Evolutionary conservation across 2,329 filamentous ascomycete species (phyloP), one percentile per base, ranked within the genome.

Genomic region (Phialemoniopsis sp.): DNA sequence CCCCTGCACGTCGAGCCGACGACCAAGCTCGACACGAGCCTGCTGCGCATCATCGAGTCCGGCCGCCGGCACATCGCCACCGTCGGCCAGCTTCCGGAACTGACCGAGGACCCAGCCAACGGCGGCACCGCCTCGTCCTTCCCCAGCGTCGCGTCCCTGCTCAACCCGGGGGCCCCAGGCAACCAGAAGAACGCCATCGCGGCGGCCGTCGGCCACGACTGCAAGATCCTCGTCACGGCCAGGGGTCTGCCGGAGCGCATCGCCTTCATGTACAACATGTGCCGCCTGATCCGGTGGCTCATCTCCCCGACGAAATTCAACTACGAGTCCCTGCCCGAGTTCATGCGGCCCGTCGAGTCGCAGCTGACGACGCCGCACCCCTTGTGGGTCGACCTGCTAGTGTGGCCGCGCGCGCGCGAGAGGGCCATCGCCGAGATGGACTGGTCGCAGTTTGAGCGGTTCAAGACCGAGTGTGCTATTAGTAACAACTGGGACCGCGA

Each of bases 361-460:
- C 45, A 46, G 35, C 30, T 41, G 16, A 30, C 30, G 14, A 30
- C 37, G 8, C 30, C 42, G 4, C 45, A 46, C 37, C 45, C 45
- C 5, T 37, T 32, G 5, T 46, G 45, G 45, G 21, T 46, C 13
- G 45, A 46, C 38, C 30, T 42, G n/a, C 33, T 44, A 9, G 29
- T 41, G 18, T 46, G 40, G 35, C 45, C 45, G 8, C 32, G 34
- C 3, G 37, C 39, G 18, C 45, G 45, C n/a, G 45, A 46, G 28
- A 38, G 30, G 26, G 21, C 45, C 13, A 40, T 42, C 33, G 37
- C 35, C 13, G 35, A 39, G 14, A 32, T 36, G 13, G 38, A 38
- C 36, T 38, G 34, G 13, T 37, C 34, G 12, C 16, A 29, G 13
- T 41, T 41, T 16, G 36, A 37, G 29, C 32, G 32, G 7, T 31